Evolutionary conservation across 2,329 filamentous ascomycete species (phyloP), one percentile per base, ranked within the genome.

Genomic region (Hypoxylon rubiginosum): DNA sequence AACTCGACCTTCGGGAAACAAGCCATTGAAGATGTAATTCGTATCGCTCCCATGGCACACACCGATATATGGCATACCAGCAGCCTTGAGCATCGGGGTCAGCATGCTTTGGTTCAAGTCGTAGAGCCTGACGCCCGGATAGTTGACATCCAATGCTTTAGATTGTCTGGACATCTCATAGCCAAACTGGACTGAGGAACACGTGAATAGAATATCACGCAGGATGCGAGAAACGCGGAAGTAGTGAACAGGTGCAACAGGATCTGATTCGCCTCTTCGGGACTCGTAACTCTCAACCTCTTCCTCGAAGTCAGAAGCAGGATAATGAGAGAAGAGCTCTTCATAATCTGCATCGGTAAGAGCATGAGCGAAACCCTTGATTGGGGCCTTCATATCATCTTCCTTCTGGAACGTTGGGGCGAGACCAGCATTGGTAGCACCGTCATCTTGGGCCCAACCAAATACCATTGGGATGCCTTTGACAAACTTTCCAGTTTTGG

Each of bases 381-480:
- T 63, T 1, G 72, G 43, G 0, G 30, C 17, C 13, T 73, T 74
- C 58, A 78, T 75, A 43, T 71, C 66, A 1, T 71, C 69, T 48
- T 76, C 72, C 0, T 49, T 66, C 8, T 74, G 50, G 3, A 67
- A 75, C 6, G 32, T 9, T 1, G 66, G 17, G 0, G 74, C 70
- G 1, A 67, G 71, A 2, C 71, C 71, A 8, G 68, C 72, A 26
- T 73, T 75, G 3, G 62, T 65, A n/a, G 62, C 68, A 21, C 74
- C 74, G 51, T 78, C 75, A 28, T 77, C 75, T 26, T 76, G 69
- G 0, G 69, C 55, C 73, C 74, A 76, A 21, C 71, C 71, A 45
- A 70, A 72, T 4, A 77, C 69, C 3, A 73, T 62, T 0, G 75
- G 73, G 26, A 76, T 66, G 3, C 62, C 67, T 64, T 32, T 30